Base-by-base conservation (phyloP, 2,329 filamentous ascomycete genomes). In the Pseudogymnoascus sp. region DNA sequence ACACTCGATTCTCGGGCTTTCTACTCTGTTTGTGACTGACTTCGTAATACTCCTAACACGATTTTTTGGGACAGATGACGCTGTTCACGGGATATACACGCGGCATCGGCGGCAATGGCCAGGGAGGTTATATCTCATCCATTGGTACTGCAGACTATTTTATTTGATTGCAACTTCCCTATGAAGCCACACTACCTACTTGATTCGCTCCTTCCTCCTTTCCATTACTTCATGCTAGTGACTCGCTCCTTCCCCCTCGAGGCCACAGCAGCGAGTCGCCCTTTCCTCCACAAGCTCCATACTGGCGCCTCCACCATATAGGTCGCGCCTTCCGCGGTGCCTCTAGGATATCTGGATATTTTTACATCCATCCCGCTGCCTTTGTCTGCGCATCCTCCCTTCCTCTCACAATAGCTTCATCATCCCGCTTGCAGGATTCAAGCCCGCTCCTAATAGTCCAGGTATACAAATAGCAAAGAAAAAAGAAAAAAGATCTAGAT, bases 401-500 rank as follows among this genome's bases (percentile, higher is more conserved):
- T 33, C 49, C 43, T 31, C 14, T 52, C 14, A 28, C 43, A 55
- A 16, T 5, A 55, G 49, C 4, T 33, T 55, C 49, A 33, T 55
- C 49, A 12, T 18, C 28, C 28, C 12, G 25, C 49, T 55, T 33
- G 49, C 25, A 55, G 49, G n/a, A 55, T 55, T 55, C 28, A 5
- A 55, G n/a, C 25, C 18, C 25, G 49, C 49, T 55, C 28, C 49
- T 28, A 55, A 33, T 33, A 55, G 9, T 33, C 49, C 25, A 33
- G n/a, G 49, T 55, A 55, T 55, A 55, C 49, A 55, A 55, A 55
- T 55, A 55, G 49, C 49, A 33, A 55, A 55, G 49, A 28, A 33
- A 55, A 28, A 23, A 21, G 25, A 55, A 55, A 55, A 33, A 16
- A 18, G 2, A 14, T 31, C 16, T 55, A 55, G 49, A 52, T 52